phyloP scores from a whole-genome alignment of 2,329 filamentous ascomycete species.

The Ophiostoma perfectum region DNA sequence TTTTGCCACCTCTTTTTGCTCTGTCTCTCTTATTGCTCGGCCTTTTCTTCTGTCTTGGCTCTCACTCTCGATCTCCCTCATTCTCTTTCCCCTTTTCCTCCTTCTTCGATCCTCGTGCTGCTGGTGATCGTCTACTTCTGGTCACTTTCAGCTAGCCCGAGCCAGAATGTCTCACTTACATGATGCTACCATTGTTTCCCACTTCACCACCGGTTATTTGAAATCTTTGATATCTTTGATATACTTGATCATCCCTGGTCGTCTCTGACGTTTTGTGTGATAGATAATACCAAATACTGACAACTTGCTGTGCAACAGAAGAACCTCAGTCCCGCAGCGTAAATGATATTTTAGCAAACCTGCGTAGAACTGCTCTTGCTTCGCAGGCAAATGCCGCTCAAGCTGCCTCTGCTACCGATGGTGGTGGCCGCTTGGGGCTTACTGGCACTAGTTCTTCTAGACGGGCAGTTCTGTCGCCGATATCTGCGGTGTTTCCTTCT shows the following conservation, averaged over 20 bases:
- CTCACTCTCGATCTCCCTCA: background rate
- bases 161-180: background rate
- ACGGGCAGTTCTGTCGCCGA: constrained; percentile 8
- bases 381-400: constrained; percentile 19
- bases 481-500: constrained; percentile 23
- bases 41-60: background rate
- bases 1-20: constrained; percentile 1
- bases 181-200: background rate
- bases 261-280: too few species aligned
- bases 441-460: background rate
- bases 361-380: constrained; percentile 45
- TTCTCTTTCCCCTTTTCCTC: background rate
- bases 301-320: constrained; percentile 22
- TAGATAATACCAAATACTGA: background rate
- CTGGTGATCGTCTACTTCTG: background rate
- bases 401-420: constrained; percentile 8
- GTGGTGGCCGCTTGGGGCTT: background rate
- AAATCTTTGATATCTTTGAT: too few species aligned
- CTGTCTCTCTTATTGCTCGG: background rate
- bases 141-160: background rate
- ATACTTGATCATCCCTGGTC: too few species aligned
- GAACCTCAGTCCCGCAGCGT: constrained; percentile 39
- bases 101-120: background rate
- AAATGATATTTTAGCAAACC: constrained; percentile 55
- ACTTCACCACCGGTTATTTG: background rate